A percentile compares a stretch with the other conserved stretches of the same genome.
phyloP scores from a whole-genome alignment of 2,329 filamentous ascomycete genomes.

The Torrubiellomyces zombiae region DNA sequence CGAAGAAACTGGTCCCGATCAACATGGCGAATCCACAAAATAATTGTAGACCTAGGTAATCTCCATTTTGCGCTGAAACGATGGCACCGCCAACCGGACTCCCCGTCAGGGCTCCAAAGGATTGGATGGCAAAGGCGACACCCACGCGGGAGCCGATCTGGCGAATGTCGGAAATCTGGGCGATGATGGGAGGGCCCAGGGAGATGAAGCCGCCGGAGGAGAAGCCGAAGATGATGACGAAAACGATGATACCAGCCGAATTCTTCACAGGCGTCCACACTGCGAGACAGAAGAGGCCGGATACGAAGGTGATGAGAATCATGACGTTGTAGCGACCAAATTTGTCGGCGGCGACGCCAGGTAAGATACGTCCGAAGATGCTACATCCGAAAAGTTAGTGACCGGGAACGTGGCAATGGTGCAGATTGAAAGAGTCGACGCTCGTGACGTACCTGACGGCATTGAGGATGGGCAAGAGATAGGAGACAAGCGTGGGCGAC shows the following conservation, averaged over 20 bases:
- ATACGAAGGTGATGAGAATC: constrained; percentile 34
- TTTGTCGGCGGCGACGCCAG: constrained; percentile 29
- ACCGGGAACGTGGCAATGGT: neutral
- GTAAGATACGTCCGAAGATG: constrained; percentile 33
- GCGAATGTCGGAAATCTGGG: constrained; percentile 52
- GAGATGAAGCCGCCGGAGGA: constrained; percentile 48
- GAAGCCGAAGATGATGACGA: constrained; percentile 53
- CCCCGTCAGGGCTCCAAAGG: constrained; percentile 48
- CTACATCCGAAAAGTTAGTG: constrained; percentile 10
- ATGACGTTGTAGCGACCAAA: constrained; percentile 29
- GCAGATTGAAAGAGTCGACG: neutral
- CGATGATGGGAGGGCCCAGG: constrained; percentile 45
- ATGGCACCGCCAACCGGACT: constrained; percentile 52
- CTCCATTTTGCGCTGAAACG: constrained; percentile 31
- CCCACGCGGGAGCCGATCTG: constrained; percentile 56
- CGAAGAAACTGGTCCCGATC: constrained; percentile 11
- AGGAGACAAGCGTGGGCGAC: constrained; percentile 22
- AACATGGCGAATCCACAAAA: constrained; percentile 42
- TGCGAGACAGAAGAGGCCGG: constrained; percentile 25
- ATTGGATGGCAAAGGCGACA: constrained; percentile 41
- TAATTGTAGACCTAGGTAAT: constrained; percentile 43
- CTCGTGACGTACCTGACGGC: constrained; percentile 23
- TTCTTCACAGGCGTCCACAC: constrained; percentile 32
- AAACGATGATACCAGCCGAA: constrained; percentile 43
- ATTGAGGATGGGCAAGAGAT: constrained; percentile 40